Base-by-base conservation (phyloP, 768 basidiomycete species). In the Tricholoma furcatifolium region DNA sequence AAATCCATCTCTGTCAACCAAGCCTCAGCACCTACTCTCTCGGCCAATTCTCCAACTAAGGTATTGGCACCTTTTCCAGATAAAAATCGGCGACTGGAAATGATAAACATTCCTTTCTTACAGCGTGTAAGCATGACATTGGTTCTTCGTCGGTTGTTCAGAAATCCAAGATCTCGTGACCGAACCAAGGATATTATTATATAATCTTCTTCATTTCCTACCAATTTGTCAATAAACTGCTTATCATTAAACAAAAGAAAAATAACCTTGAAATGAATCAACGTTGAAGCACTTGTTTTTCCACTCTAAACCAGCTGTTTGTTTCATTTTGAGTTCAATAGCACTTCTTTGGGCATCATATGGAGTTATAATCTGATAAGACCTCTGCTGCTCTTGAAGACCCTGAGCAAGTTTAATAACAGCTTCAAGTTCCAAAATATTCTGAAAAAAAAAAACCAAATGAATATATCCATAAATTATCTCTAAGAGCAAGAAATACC, bases 71-170 rank as follows among this genome's bases (percentile, higher is more conserved):
- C 89, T 62, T 67, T 61, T 9, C 78, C 77, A n/a, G 62, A 58
- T 36, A 93, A 70, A 62, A 92, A 93, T 15, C 70, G 70, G 57
- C 73, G 71, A 60, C 75, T 88, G 18, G 85, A 76, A 47, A 86
- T 73, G 59, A 93, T 86, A 53, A 83, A 83, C 89, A 93, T 92
- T 27, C 83, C 85, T 45, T 70, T 74, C 65, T 87, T 86, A 75
- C 86, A 91, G 34, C 91, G 81, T 43, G 84, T 86, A 7, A 93
- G 83, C 89, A 93, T 91, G 53, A 93, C 91, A 83, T 93, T 93
- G 48, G 87, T 85, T 15, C 91, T 77, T 24, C 85, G 77, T 9
- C 76, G 58, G 60, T 84, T 84, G 12, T 67, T 62, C 31, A 93
- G 72, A 58, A 93, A 93, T 4, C 91, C 91, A 43, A 87, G 71